Evolutionary conservation across 1,139 yeast genomes (phyloP), one percentile per base, ranked within the genome.

Genomic region (Sugiyamaella neomexicana): DNA sequence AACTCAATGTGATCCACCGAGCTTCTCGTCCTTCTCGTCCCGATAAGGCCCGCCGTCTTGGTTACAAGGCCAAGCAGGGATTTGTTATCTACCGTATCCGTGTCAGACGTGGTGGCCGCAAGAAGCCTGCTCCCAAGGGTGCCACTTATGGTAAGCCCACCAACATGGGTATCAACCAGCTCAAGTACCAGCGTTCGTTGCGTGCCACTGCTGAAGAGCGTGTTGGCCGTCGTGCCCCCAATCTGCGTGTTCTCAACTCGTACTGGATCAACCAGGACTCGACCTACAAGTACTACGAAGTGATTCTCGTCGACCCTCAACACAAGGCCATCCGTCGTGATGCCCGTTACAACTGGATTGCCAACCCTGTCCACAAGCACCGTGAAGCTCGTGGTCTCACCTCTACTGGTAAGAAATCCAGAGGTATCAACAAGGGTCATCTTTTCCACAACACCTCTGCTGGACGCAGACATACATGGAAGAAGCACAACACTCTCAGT

Each of bases 61-160:
- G 99, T 70, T 93, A 93, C 97, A 93, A 93, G 87, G 99, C 99
- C 80, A 93, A 93, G 87, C 99, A 93, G 83, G 99, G 99, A 71
- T 93, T 89, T 77, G 97, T 89, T 68, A 83, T 93, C 84, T 93
- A 81, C 96, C 88, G 99, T 81, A 81, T 91, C 78, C 90, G 99
- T 82, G 99, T 93, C 73, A 90, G 98, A 85, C 89, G 99, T 83
- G 99, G 99, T 84, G 93, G 95, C 84, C 91, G 99, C 86, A 93
- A 93, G 97, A 89, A 97, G 83, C 98, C 97, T 73, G 98, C 87
- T 74, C 91, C 95, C 82, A 93, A 93, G 93, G 99, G 99, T 88
- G 98, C 97, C 73, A 93, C 98, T 77, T 91, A 91, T 86, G 99
- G 99, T 89, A 93, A 93, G 88, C 99, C 99, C 86, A 93, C 99